Base-by-base conservation (phyloP, 768 basidiomycete genomes). In the Peribolospora baueri region DNA sequence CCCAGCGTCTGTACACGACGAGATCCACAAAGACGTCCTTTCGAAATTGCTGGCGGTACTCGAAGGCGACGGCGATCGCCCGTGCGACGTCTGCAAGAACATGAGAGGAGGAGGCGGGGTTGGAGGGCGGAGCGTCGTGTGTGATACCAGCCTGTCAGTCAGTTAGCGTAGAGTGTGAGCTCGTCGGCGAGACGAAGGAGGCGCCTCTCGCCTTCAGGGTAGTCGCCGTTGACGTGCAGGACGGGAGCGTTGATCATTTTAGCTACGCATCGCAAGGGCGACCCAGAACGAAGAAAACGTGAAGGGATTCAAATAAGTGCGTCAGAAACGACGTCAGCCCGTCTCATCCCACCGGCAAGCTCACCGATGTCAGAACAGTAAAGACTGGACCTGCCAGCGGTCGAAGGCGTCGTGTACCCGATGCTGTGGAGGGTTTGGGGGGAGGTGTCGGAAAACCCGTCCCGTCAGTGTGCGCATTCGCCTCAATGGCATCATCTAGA, bases 221-320 rank as follows among this genome's bases (percentile, higher is more conserved):
- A 70, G 65, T 93, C 88, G 5, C 87, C 87, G 59, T 90, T 93
- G 57, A 88, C 84, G 58, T 91, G 88, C 14, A 91, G 65, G 4
- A 90, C 76, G 1, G 87, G 88, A 0, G 83, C 79, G 56, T 84
- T 81, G 61, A 88, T 80, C 81, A 84, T 84, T 68, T 90, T 90
- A 5, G 81, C 84, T 43, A 84, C 70, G 1, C 6, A n/a, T n/a
- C n/a, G 40, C 46, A 4, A 8, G 50, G 40, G 36, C 2, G n/a
- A 37, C 3, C 3, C 7, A 50, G 25, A 36, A 45, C 8, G 40
- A 47, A 7, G 36, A n/a, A 39, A 38, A 43, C n/a, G 42, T 5
- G 10, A 42, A 59, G 50, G 3, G 52, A 50, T 40, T 61, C 59
- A 1, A 58, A 58, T 40, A 61, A 55, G n/a, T 61, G 58, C 7